phyloP scores from a whole-genome alignment of 192 early-diverging fungal genomes.

The Diversispora eburnea region DNA sequence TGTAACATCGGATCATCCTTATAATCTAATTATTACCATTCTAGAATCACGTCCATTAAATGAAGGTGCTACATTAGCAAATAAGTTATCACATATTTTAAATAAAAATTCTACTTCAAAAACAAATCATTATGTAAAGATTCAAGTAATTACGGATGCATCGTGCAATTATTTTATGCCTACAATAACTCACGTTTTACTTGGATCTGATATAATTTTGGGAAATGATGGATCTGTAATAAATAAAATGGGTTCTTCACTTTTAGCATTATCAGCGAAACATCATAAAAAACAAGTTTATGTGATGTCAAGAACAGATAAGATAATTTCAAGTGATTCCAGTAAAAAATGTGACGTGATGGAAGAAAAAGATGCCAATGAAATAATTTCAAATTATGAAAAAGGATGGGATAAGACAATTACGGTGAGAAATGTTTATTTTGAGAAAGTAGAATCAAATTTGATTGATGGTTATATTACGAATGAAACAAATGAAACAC shows the following conservation, averaged over 20 bases:
- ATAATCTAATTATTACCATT: background rate
- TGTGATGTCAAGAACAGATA: conserved; percentile 3
- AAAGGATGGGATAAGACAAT: background rate
- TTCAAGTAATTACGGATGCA: conserved; percentile 19
- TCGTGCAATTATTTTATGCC: conserved; percentile 25
- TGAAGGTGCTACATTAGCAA: conserved; percentile 6
- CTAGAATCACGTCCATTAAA: conserved; percentile 24
- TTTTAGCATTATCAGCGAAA: conserved; percentile 10
- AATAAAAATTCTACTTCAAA: background rate
- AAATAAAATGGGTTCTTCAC: conserved; percentile 21
- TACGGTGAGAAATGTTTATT: conserved; percentile 24
- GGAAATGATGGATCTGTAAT: conserved; percentile 22
- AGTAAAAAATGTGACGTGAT: background rate
- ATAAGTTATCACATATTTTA: background rate
- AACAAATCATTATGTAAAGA: background rate
- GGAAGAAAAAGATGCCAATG: conserved; percentile 22
- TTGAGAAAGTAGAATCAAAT: conserved; percentile 23
- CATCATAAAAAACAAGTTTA: conserved; percentile 3
- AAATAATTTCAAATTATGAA: conserved; percentile 5
- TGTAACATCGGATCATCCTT: background rate
- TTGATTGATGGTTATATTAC: conserved; percentile 21
- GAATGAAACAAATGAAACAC: no score
- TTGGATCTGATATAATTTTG: conserved; percentile 14
- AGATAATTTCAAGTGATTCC: background rate
- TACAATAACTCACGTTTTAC: conserved; percentile 19